Evolutionary conservation across 306 rosid species (phyloP), one percentile per base, ranked within the genome.

Genomic region (Cajanus cajan): DNA sequence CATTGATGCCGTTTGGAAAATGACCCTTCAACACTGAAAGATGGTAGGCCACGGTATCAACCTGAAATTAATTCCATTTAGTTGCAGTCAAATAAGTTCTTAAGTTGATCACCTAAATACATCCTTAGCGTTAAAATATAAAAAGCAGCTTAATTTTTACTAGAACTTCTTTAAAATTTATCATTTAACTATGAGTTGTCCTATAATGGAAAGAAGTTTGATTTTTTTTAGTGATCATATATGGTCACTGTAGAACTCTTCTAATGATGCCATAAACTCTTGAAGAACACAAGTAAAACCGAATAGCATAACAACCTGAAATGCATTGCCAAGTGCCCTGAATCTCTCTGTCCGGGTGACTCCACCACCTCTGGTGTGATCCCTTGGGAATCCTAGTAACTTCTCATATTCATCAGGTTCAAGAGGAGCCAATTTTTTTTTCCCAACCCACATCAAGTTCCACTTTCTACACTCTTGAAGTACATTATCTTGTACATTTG

Each of bases 311-410:
- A 28, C 37, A 40, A 89, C 97, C 93, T 92, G 97, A 74, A 92
- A 92, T 41, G 96, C 87, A 74, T 92, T 92, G 18, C 96, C 96
- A 3, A 90, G 93, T 4, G 93, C 85, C 69, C 71, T 89, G 73
- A 78, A 90, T 67, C 96, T 83, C 50, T 90, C 91, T 16, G 93
- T 90, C 64, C 90, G 74, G 47, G 88, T 86, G 48, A 90, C 85
- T 78, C 95, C 95, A 40, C 95, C 94, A 61, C 97, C 95, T 78
- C 97, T 86, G 10, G 96, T 90, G 78, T 92, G 97, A 87, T 90
- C 84, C 79, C 55, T 86, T 24, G 97, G 96, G 66, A 92, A 92
- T 16, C 97, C 97, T 63, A 90, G 47, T 25, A 92, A 87, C 88
- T 41, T 85, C 68, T 92, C 97, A 10, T 86, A 87, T 75, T 92